Base-by-base conservation (phyloP, 352 stramenopile genomes). In the Pythium graminicola region DNA sequence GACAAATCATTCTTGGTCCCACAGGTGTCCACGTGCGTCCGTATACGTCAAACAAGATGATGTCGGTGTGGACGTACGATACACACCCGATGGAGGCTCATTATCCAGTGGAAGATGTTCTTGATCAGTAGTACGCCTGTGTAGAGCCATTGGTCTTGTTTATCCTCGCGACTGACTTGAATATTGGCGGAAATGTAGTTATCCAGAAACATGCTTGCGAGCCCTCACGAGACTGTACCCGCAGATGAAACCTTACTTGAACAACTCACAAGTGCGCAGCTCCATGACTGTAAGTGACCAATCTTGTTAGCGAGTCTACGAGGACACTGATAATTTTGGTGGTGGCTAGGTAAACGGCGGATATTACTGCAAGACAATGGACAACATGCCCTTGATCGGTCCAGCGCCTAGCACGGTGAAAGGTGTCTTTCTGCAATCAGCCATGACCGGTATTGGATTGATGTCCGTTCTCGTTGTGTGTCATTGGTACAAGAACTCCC, bases 331-430 rank as follows among this genome's bases (percentile, higher is more conserved):
- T 40, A 19, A 19, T 8, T 23, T 42, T 17, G 4, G n/a, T 16
- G 19, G 33, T 10, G 8, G 31, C 8, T 28, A 85, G 60, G 73
- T 90, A 5, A 85, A 81, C 14, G 76, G 80, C 14, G 76, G 76
- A 3, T 88, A 90, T 61, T 90, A 87, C 45, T 90, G 76, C 69
- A 90, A 90, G 58, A 88, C 74, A 6, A 51, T 82, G 40, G 76
- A 88, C 65, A 88, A 86, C 46, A 67, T 85, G 41, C 80, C 80
- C 19, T 47, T 90, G 39, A 88, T 90, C 36, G 79, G 79, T 14
- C 70, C 70, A 10, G 72, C 74, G 11, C 71, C 74, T 3, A 76
- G 51, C 41, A 86, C 76, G 0, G 64, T 86, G 41, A 69, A 79
- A 14, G 76, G 76, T 5, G 58, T 88, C n/a, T 88, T 71, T 42